Conservation (phyloP, 176 grass and related monocot genomes). For the Musa troglodytarum region DNA sequence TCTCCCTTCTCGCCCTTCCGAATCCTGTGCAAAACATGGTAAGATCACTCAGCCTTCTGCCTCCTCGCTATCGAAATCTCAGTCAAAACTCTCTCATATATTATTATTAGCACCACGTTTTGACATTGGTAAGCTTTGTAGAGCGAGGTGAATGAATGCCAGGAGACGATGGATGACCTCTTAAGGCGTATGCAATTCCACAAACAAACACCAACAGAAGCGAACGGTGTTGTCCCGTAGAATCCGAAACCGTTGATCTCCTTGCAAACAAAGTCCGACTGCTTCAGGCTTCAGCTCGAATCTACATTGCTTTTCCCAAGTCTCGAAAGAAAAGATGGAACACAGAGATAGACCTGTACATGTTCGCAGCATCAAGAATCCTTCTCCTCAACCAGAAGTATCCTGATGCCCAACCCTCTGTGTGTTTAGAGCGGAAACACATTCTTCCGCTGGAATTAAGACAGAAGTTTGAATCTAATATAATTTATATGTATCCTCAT, state of each 20-base stretch:
- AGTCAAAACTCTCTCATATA: background rate
- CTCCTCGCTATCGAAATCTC: background rate
- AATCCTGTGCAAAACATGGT: constrained; percentile 24
- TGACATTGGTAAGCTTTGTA: background rate
- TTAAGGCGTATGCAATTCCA: background rate
- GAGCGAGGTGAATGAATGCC: constrained; percentile 16
- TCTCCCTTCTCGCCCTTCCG: background rate
- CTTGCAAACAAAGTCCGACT: background rate
- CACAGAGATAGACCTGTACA: background rate
- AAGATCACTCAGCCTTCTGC: background rate
- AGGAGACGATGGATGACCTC: constrained; percentile 11
- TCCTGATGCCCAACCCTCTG: no score
- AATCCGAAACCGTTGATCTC: background rate
- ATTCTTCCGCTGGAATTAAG: background rate
- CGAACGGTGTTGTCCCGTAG: background rate
- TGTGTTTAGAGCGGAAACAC: background rate
- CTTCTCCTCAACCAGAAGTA: background rate
- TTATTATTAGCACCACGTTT: background rate
- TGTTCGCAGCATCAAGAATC: background rate
- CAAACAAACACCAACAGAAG: no score
- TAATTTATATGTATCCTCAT: background rate
- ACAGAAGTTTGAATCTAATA: background rate
- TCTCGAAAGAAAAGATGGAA: background rate
- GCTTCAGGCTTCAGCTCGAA: background rate
- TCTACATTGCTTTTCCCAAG: background rate